Evolutionary conservation across 169 alveolate species (phyloP).

Genomic region (Toxoplasma gondii): DNA sequence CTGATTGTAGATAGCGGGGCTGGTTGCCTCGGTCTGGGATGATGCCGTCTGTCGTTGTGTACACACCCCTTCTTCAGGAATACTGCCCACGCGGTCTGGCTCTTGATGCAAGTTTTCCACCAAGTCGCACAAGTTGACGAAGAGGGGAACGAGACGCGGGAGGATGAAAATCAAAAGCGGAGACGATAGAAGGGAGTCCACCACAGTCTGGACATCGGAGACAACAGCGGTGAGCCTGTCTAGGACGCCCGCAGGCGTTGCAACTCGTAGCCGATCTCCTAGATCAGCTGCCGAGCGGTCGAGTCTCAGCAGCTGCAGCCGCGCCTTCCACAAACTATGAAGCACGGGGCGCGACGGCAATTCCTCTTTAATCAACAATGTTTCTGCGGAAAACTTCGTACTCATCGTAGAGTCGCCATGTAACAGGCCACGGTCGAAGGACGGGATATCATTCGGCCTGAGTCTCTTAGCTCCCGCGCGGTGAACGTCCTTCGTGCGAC

Average conservation of each 20-base stretch:
- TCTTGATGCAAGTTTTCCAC: background rate
- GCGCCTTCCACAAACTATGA: background rate
- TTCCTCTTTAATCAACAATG: background rate
- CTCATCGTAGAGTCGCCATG: background rate
- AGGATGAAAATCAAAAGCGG: background rate
- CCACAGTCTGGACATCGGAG: background rate
- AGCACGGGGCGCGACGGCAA: background rate
- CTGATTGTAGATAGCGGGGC: background rate
- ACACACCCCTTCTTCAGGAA: background rate
- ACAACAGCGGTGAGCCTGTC: background rate
- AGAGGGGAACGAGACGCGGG: background rate
- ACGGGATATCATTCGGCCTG: background rate
- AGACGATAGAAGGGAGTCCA: background rate
- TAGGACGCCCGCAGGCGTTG: background rate
- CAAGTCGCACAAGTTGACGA: background rate
- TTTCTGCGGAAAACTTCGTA: background rate
- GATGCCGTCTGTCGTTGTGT: background rate
- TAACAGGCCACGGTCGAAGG: background rate
- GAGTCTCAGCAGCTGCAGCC: slow-evolving; percentile 2
- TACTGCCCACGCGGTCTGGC: background rate
- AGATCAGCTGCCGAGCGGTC: background rate
- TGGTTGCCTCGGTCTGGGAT: background rate
- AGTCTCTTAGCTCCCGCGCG: background rate
- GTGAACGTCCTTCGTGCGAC: background rate
- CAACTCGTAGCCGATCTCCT: background rate